Evolutionary conservation across 2,329 filamentous ascomycete species (phyloP), one percentile per base, ranked within the genome.

Genomic region (Monosporascus ibericus): DNA sequence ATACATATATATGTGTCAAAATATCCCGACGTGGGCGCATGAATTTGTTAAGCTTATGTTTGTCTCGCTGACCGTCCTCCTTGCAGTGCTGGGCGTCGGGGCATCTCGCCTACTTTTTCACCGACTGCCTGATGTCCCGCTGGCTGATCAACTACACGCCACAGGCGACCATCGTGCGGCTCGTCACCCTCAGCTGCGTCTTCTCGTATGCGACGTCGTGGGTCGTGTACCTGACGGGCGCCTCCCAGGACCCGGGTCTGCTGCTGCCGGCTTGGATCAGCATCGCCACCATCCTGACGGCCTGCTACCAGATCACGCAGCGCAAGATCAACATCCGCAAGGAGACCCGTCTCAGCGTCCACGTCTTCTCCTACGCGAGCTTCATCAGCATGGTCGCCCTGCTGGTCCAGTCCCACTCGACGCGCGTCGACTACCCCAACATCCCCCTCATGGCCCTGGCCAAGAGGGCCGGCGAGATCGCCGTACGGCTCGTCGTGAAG

Each of bases 101-200:
- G 50, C 90, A 90, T 68, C 78, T 91, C 55, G 87, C 86, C 48
- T 92, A 90, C 70, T 88, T 90, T 73, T 92, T 92, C 67, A 88
- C 87, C 52, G 88, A 92, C 71, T 90, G 87, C 69, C 80, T 92
- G 63, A 91, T 92, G 87, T 90, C 87, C 56, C 77, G 88, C 71
- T 92, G 88, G 89, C 85, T 94, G 62, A 78, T 92, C 60, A 87
- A 91, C 68, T 94, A 92, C 72, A 90, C 88, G 15, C 88, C 89
- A 2, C 81, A 84, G 68, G 89, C 88, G 48, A 90, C 90, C 47
- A 82, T 92, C 55, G 85, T 94, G 53, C 88, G 89, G 48, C 84
- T 94, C 44, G 76, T 90, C 48, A 87, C 87, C 54, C 86, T 87
- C 56, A 88, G 86, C 66, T 83, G 82, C 52, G 77, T 88, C 55